phyloP scores from a whole-genome alignment of 805 yeast genomes.

The Candida verbasci region DNA sequence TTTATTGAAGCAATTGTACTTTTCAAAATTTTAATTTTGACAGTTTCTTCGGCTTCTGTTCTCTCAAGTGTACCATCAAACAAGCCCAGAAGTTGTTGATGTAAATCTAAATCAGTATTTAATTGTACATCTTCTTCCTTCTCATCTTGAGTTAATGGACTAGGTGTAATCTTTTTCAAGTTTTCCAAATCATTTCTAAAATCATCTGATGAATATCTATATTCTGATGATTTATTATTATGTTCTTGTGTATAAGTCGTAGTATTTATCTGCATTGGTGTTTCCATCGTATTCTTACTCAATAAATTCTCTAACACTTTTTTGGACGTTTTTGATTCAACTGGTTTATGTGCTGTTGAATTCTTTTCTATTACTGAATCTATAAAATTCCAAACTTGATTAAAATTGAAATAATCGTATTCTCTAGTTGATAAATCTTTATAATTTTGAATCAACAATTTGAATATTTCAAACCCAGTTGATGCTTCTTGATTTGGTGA shows the following conservation, averaged over 20 bases:
- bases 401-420: constrained; percentile 27
- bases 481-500: constrained; percentile 14
- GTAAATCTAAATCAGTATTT: background rate
- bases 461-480: constrained; percentile 33
- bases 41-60: constrained; percentile 6
- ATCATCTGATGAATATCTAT: constrained; percentile 12
- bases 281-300: constrained; percentile 25
- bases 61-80: background rate
- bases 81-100: constrained; percentile 3
- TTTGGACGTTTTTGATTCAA: constrained; percentile 1
- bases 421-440: constrained; percentile 33
- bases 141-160: constrained; percentile 13
- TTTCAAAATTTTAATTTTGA: constrained; percentile 7
- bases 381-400: constrained; percentile 32
- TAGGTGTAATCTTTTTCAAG: constrained; percentile 12
- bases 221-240: background rate
- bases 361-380: constrained; percentile 21
- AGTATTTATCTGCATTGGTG: constrained; percentile 30
- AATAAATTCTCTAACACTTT: constrained; percentile 10
- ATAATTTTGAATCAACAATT: constrained; percentile 27
- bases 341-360: background rate
- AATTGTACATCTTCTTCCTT: constrained; percentile 11
- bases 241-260: constrained; percentile 8
- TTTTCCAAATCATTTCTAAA: constrained; percentile 25
- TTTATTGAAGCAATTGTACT: constrained; percentile 2